phyloP scores from a whole-genome alignment of 108 stramenopile genomes.

The Thalassiosira profunda region DNA sequence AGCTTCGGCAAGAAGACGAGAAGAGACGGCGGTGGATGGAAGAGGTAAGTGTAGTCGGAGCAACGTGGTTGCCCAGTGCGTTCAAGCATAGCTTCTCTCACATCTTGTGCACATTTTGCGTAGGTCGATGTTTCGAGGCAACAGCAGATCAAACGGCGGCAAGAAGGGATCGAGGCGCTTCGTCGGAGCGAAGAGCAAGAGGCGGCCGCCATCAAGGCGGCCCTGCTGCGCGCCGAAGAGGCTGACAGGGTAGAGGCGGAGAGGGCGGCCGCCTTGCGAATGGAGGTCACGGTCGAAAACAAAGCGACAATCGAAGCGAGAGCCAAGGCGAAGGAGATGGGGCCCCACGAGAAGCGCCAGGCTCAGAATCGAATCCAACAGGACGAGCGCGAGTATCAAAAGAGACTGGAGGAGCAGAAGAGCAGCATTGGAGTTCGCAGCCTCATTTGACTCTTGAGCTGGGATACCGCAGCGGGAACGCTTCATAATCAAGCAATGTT shows the following conservation, averaged over 20 bases:
- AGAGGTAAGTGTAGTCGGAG: constrained; percentile 12
- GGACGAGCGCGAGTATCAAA: constrained; percentile 19
- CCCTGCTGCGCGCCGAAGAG: constrained; percentile 19
- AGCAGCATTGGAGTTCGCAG: not conserved
- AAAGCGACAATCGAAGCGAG: constrained; percentile 17
- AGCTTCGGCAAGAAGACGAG: constrained; percentile 25
- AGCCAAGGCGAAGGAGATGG: constrained; percentile 7
- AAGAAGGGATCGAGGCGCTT: constrained; percentile 21
- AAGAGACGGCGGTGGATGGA: constrained; percentile 30
- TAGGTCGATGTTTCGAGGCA: constrained; percentile 35
- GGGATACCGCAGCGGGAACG: too few species aligned
- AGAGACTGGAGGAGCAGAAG: constrained; percentile 22
- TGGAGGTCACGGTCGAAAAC: constrained; percentile 30
- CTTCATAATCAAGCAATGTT: too few species aligned
- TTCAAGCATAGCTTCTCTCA: not conserved
- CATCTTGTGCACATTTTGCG: not conserved
- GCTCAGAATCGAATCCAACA: constrained; percentile 20
- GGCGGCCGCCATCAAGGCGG: constrained; percentile 17
- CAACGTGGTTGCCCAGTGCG: not conserved
- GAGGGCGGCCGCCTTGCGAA: constrained; percentile 3
- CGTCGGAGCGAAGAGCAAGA: constrained; percentile 19
- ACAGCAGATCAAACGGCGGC: constrained; percentile 47
- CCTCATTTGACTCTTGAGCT: constrained; percentile 4
- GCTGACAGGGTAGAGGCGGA: constrained; percentile 19
- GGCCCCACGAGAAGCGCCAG: constrained; percentile 15